Evolutionary conservation across 2,329 filamentous ascomycete genomes (phyloP).

Genomic region (Neurospora sp.): DNA sequence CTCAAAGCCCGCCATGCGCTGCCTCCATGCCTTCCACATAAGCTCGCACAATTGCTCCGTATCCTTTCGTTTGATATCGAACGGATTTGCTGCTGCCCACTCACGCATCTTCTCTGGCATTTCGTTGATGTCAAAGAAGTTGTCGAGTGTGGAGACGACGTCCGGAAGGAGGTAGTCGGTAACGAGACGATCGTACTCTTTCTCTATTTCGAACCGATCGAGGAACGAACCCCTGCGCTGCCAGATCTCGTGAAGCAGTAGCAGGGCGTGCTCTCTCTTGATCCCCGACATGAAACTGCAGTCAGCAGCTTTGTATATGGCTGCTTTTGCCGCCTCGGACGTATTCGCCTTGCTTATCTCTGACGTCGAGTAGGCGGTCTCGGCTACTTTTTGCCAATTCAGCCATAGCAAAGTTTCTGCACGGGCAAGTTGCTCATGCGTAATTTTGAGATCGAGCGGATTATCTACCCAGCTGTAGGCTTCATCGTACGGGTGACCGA

Average conservation of each 20-base stretch:
- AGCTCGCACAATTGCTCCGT: neutral
- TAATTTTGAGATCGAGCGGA: neutral
- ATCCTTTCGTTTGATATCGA: neutral
- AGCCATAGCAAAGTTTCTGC: neutral
- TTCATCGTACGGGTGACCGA: neutral
- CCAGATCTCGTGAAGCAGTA: neutral
- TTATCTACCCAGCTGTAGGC: neutral
- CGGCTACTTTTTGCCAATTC: neutral
- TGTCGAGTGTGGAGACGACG: neutral
- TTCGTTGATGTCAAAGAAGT: neutral
- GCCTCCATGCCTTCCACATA: neutral
- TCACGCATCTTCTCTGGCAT: neutral
- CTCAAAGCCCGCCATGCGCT: neutral
- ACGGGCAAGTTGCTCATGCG: neutral
- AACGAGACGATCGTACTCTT: neutral
- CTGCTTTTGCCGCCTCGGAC: neutral
- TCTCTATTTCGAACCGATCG: neutral
- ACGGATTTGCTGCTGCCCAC: neutral
- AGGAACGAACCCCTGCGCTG: neutral
- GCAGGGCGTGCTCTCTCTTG: neutral
- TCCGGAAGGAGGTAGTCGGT: neutral
- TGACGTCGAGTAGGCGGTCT: neutral
- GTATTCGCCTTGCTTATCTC: neutral
- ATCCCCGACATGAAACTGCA: neutral
- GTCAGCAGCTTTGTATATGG: neutral